These are phyloP conservation scores for Sequoiadendron giganteum DNA, from an alignment of 75 land plant genomes.

Conservation along the genomic window DNA sequence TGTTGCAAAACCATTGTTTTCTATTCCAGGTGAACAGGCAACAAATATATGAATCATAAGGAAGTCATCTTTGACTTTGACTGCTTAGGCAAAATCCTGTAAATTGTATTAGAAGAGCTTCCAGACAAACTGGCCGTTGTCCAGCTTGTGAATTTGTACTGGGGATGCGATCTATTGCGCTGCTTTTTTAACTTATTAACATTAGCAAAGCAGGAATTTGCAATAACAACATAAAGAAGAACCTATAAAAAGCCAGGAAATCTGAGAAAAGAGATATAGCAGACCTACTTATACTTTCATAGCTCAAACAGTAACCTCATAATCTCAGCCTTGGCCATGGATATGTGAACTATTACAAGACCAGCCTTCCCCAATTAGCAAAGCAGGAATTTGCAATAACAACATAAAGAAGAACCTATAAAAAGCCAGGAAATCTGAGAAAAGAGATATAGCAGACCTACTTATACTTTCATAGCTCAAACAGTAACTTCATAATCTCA, in stretches of 20 bases:
- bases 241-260: not conserved
- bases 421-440: not conserved
- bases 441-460: not conserved
- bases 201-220: too few relatives aligned
- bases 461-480: not conserved
- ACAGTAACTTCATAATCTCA: not conserved
- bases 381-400: too few relatives aligned
- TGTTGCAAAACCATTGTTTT: too few relatives aligned
- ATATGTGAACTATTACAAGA: too few relatives aligned
- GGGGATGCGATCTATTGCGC: too few relatives aligned
- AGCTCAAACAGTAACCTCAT: not conserved
- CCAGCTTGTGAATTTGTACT: too few relatives aligned
- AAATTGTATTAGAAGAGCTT: not conserved
- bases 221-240: not conserved
- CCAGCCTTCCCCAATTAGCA: too few relatives aligned
- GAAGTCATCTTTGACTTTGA: too few relatives aligned
- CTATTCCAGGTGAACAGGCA: too few relatives aligned
- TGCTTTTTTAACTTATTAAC: not conserved
- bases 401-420: not conserved
- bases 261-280: not conserved
- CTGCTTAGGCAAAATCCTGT: constrained; percentile 7
- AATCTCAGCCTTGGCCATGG: not conserved
- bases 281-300: not conserved
- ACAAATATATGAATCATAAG: too few relatives aligned
- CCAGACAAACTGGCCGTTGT: too few relatives aligned